Evolutionary conservation across 2,329 filamentous ascomycete species (phyloP), one percentile per base, ranked within the genome.

Genomic region (Pezicula radicicola): DNA sequence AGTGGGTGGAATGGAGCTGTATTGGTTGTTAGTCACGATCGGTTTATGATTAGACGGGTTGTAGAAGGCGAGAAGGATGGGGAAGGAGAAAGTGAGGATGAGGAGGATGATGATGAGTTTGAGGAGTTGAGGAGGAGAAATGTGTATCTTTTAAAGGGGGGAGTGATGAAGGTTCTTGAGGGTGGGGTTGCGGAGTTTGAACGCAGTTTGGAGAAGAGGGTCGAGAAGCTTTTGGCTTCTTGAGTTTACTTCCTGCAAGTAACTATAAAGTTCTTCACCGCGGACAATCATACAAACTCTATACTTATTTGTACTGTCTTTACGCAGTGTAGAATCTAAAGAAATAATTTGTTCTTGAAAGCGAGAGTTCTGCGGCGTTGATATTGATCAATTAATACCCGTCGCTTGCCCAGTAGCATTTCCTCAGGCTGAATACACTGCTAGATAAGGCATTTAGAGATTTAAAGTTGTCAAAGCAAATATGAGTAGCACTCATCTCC

Each of bases 1-100:
- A 76, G 78, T 13, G 71, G 71, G 3, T 95, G 88, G 77, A 79
- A 84, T 50, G 90, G 90, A 0, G 89, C 89, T 0, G 78, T 94
- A 4, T 70, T 95, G 37, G 71, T 94, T 5, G 85, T 94, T 4
- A 91, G 84, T 35, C 91, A 95, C 72, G 90, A 95, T 66, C 77
- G 91, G 30, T 95, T 88, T 77, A 87, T 95, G 61, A 79, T 94
- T 71, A 79, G 85, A 43, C 84, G 83, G 2, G 88, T 88, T 0
- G 76, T 94, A 1, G 86, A 90, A 64, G 85, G 85, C 1, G 68
- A 79, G 44, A 61, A 59, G n/a, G 68, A 71, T 41, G 68, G 71
- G 13, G 72, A 70, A 18, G 59, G 64, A 2, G 69, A 66, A 45
- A 77, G 69, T n/a, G 70, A 73, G 13, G 73, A 72, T 1, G 73